A percentile compares a stretch with the other conserved stretches of the same genome.
Conservation (phyloP, 768 basidiomycete genomes). For the Russula sp. region DNA sequence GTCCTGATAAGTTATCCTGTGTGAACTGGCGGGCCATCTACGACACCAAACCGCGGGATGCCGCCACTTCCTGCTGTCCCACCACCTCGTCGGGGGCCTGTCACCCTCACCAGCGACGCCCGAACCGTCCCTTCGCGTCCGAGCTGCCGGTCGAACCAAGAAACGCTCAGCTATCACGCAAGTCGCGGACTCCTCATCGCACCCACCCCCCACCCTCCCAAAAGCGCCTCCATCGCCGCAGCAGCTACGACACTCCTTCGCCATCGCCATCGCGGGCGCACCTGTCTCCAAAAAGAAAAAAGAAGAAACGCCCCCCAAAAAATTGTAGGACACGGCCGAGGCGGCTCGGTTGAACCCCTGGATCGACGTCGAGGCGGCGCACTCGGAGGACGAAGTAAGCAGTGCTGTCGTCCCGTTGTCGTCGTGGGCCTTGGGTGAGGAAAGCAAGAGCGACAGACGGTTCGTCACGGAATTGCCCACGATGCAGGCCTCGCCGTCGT, state of each 20-base stretch:
- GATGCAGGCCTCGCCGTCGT: slow-evolving; percentile 65
- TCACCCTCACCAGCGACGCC: slow-evolving; percentile 28
- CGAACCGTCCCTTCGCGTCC: slow-evolving; percentile 41
- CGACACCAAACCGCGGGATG: slow-evolving; percentile 24
- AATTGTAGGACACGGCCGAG: slow-evolving; percentile 29
- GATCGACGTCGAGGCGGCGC: slow-evolving; percentile 65
- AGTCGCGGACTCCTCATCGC: slow-evolving; percentile 30
- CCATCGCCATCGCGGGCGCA: slow-evolving; percentile 11
- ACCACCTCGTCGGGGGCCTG: slow-evolving; percentile 33
- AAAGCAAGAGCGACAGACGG: slow-evolving; percentile 54
- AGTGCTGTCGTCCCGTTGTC: slow-evolving; percentile 52
- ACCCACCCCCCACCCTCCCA: slow-evolving; percentile 32
- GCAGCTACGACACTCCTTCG: too few relatives aligned
- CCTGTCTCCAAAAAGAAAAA: slow-evolving; percentile 20
- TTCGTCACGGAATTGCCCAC: slow-evolving; percentile 60
- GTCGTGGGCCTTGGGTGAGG: slow-evolving; percentile 32
- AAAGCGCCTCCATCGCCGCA: slow-evolving; percentile 27
- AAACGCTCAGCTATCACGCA: slow-evolving; percentile 23
- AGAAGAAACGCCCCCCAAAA: slow-evolving; percentile 21
- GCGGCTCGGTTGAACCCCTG: slow-evolving; percentile 40
- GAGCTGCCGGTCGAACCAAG: slow-evolving; percentile 33
- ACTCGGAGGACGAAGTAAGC: slow-evolving; percentile 80
- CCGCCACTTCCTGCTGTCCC: slow-evolving; percentile 32
- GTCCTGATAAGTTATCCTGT: slow-evolving; percentile 5
- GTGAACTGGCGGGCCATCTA: not conserved